Evolutionary conservation across 768 basidiomycete species (phyloP), one percentile per base, ranked within the genome.

Genomic region (Panaeolus papilionaceus): DNA sequence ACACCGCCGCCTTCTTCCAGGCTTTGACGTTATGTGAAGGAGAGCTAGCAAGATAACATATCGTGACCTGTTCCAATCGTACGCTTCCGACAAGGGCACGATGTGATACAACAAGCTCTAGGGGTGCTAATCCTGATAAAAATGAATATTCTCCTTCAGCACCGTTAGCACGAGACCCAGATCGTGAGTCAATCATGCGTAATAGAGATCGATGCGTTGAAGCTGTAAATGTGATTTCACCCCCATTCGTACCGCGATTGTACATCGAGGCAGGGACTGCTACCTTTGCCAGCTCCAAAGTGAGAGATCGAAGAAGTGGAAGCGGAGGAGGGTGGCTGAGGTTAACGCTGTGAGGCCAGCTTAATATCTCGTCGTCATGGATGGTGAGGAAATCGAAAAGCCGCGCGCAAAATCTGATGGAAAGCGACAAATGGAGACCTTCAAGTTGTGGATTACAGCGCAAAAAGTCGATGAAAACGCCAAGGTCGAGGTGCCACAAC

Each of bases 151-250:
- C 39, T 40, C 39, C 2, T 44, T 3, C 42, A 12, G 14, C 42
- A 44, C 16, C 1, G 18, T 6, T 16, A 44, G 16, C 16, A 44
- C 16, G 14, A 16, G 11, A 6, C 47, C 47, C 47, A 14, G 47
- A 49, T 49, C 47, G 47, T n/a, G 47, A 49, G 47, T 49, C 47
- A 49, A 49, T 49, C 47, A 49, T 49, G 23, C 47, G 47, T 23
- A 12, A 20, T 23, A 49, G 47, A 7, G 47, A 49, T 49, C 23
- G 47, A 49, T 49, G 47, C 20, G 47, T 49, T 1, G 47, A 18
- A 20, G 20, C 4, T 49, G 47, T 49, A 26, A 23, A 49, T 9
- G 47, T 49, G 11, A 49, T 49, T 12, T 49, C n/a, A 20, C 47
- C 47, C 20, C 47, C 23, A 10, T 49, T 23, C 1, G 47, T 4